Evolutionary conservation across 192 early-diverging fungal genomes (phyloP).

Genomic region (Radiomyces spectabilis): DNA sequence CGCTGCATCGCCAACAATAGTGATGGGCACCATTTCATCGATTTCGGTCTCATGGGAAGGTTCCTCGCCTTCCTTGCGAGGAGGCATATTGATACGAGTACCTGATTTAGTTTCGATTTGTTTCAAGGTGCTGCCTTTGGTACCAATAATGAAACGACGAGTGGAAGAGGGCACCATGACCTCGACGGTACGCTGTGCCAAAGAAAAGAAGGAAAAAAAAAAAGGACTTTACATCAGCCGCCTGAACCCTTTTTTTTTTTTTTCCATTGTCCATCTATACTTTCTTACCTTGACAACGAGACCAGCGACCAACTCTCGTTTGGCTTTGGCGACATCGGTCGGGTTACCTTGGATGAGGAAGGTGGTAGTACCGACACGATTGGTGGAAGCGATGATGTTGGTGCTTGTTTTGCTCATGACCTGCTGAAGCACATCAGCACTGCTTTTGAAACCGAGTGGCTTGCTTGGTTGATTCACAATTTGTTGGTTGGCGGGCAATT

Average conservation of each 20-base stretch:
- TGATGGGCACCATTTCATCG: slow-evolving; percentile 58
- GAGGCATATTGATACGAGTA: slow-evolving; percentile 67
- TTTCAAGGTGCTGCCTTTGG: slow-evolving; percentile 73
- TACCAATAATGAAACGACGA: slow-evolving; percentile 77
- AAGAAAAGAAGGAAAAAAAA: slow-evolving; percentile 5
- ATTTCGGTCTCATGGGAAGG: slow-evolving; percentile 47
- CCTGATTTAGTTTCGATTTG: slow-evolving; percentile 66
- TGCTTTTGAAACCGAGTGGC: slow-evolving; percentile 30
- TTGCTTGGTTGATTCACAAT: slow-evolving; percentile 31
- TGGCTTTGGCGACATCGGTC: slow-evolving; percentile 72
- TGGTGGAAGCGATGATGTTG: slow-evolving; percentile 78
- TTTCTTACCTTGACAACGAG: slow-evolving; percentile 60
- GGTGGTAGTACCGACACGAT: slow-evolving; percentile 63
- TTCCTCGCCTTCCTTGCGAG: slow-evolving; percentile 39
- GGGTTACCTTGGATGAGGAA: slow-evolving; percentile 78
- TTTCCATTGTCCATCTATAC: not conserved
- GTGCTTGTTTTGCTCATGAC: slow-evolving; percentile 65
- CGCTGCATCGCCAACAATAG: slow-evolving; percentile 77
- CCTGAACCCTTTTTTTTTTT: not conserved
- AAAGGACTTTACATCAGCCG: not conserved
- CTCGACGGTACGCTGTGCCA: slow-evolving; percentile 28
- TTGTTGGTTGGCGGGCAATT: slow-evolving; percentile 43
- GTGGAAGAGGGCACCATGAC: slow-evolving; percentile 71
- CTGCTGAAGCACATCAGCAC: slow-evolving; percentile 48
- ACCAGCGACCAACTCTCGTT: slow-evolving; percentile 66